Conservation (phyloP, 495 filamentous ascomycete genomes). For the Penicillium herquei region DNA sequence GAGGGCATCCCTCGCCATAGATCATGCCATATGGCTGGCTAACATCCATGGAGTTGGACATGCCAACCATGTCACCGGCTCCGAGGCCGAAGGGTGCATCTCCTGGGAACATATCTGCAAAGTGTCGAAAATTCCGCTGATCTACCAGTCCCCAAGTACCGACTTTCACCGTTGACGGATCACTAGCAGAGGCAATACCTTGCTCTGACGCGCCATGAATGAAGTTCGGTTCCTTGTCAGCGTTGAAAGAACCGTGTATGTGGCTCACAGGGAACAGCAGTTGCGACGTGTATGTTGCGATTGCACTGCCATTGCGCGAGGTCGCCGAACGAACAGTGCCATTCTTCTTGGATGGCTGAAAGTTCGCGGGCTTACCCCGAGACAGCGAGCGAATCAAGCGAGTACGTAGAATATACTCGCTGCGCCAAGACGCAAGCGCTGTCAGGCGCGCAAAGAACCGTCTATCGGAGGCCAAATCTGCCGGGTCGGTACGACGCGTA, state of each 20-base stretch:
- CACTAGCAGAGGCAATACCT: conserved; percentile 69
- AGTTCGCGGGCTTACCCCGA: conserved; percentile 69
- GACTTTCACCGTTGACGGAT: conserved; percentile 73
- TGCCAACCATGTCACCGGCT: conserved; percentile 67
- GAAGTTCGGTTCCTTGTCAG: conserved; percentile 70
- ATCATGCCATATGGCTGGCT: conserved; percentile 82
- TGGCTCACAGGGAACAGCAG: conserved; percentile 71
- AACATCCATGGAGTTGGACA: conserved; percentile 85
- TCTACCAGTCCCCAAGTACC: conserved; percentile 82
- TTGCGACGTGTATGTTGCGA: conserved; percentile 79
- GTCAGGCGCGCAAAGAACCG: conserved; percentile 79
- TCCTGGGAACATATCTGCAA: conserved; percentile 70
- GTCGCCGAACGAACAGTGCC: conserved; percentile 45
- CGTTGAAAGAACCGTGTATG: conserved; percentile 69
- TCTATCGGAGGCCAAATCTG: conserved; percentile 61
- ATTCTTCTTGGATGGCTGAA: conserved; percentile 50
- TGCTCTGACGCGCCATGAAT: conserved; percentile 79
- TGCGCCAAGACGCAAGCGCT: conserved; percentile 80
- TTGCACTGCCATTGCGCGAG: conserved; percentile 54
- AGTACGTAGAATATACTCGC: conserved; percentile 88
- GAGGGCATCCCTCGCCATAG: conserved; percentile 80
- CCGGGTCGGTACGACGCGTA: conserved; percentile 25
- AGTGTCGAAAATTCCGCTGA: conserved; percentile 68
- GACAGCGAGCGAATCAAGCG: conserved; percentile 74
- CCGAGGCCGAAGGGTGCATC: conserved; percentile 76